Conservation (phyloP, 23 red algal genomes). For the Gracilaria vermiculophylla region DNA sequence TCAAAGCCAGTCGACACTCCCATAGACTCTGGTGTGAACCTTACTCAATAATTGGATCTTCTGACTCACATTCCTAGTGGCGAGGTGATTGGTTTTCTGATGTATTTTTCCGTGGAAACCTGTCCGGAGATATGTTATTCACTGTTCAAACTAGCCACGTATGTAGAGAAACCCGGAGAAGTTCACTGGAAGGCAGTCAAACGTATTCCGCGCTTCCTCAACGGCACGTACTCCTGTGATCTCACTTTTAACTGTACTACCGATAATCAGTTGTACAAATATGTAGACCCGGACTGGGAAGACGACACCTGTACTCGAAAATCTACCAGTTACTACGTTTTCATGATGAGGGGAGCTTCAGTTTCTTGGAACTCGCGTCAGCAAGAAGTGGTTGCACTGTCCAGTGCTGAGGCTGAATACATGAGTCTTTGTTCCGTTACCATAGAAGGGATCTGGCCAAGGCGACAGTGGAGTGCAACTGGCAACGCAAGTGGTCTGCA, state of each 20-base stretch:
- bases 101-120: constrained; percentile 40
- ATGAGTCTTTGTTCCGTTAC: not conserved
- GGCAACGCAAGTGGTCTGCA: too few relatives aligned
- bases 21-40: not conserved
- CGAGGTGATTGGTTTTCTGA: constrained; percentile 33
- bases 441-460: constrained; percentile 19
- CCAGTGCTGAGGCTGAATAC: constrained; percentile 38
- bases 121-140: constrained; percentile 10
- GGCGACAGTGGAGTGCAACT: not conserved
- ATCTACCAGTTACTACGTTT: not conserved
- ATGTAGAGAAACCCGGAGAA: not conserved
- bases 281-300: constrained; percentile 7
- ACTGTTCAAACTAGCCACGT: constrained; percentile 2
- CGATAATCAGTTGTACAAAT: not conserved
- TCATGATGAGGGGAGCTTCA: not conserved
- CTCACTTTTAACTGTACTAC: not conserved
- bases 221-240: not conserved
- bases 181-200: constrained; percentile 34
- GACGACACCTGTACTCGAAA: not conserved
- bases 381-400: constrained; percentile 45
- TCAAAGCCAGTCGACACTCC: constrained; percentile 27
- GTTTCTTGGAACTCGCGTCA: constrained; percentile 18
- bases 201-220: constrained; percentile 25
- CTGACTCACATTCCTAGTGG: not conserved
- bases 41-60: not conserved